A percentile compares a stretch with the other conserved stretches of the same genome.
These are phyloP conservation scores for Heracleum sosnowskyi DNA, from an alignment of 129 eudicot genomes.

Conservation along the genomic window DNA sequence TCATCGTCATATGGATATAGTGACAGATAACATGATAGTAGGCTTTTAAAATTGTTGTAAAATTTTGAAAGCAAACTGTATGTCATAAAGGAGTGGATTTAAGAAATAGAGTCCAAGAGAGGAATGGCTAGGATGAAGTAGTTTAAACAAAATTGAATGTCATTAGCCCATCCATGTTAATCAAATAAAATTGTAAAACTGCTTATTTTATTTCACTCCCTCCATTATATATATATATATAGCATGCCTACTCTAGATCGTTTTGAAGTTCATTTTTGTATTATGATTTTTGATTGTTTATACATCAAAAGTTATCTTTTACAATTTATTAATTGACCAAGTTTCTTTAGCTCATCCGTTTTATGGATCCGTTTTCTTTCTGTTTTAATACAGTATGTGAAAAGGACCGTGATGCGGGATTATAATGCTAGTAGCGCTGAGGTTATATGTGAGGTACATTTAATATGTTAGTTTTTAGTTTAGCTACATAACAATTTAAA, in stretches of 20 bases:
- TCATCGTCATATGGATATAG: neutral
- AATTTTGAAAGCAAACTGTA: neutral
- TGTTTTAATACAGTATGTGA: conserved; percentile 49
- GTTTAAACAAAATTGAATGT: neutral
- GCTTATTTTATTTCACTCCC: neutral
- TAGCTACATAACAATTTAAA: neutral
- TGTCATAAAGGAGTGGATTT: neutral
- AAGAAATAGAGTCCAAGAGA: neutral
- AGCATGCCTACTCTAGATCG: neutral
- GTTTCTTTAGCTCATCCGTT: neutral
- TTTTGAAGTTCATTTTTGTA: neutral
- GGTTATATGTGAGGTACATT: conserved; percentile 79
- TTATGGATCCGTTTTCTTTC: neutral
- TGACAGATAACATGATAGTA: neutral
- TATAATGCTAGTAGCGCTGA: conserved; percentile 82
- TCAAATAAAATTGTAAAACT: neutral
- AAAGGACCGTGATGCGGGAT: conserved; percentile 72
- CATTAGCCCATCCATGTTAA: neutral
- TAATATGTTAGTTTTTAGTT: neutral
- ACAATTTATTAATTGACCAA: neutral
- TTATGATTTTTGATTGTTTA: neutral
- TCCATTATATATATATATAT: no score
- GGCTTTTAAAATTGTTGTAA: neutral
- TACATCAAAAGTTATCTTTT: neutral
- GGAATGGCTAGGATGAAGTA: neutral